These are phyloP conservation scores for Hygrophila difformis DNA, from an alignment of 257 asterid genomes.

Conservation along the genomic window DNA sequence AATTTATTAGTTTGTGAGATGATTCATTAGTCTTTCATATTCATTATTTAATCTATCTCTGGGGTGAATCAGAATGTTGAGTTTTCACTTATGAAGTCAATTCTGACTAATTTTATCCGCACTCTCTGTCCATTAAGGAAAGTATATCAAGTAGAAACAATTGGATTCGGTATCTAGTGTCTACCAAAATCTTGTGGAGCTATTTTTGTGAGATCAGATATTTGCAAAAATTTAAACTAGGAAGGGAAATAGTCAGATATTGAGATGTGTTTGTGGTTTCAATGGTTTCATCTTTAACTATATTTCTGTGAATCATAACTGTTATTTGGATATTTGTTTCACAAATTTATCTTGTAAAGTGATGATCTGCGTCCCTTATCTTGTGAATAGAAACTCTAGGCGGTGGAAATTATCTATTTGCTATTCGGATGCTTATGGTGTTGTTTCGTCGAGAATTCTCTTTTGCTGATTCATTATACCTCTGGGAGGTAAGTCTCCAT, in stretches of 20 bases:
- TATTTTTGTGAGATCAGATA: not conserved
- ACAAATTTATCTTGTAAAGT: slow-evolving; percentile 13
- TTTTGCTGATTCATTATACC: slow-evolving; percentile 84
- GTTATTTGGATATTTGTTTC: not conserved
- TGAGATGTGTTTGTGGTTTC: slow-evolving; percentile 3
- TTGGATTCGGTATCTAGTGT: not conserved
- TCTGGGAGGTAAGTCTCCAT: slow-evolving; percentile 99
- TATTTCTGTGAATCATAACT: not conserved
- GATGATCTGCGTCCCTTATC: slow-evolving; percentile 17
- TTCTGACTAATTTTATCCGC: not conserved
- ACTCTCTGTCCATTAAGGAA: not conserved
- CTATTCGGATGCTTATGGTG: slow-evolving; percentile 97
- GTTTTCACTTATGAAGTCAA: not conserved
- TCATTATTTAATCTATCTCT: not conserved
- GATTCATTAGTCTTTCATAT: not conserved
- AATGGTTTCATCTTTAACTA: slow-evolving; percentile 3
- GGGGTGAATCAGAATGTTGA: not conserved
- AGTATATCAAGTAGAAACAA: not conserved
- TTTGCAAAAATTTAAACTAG: not conserved
- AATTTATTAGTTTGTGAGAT: not conserved
- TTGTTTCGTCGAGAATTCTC: slow-evolving; percentile 97
- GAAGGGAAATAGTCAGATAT: not conserved
- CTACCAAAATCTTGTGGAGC: slow-evolving; percentile 1
- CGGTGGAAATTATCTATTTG: slow-evolving; percentile 94
- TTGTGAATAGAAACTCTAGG: slow-evolving; percentile 71